phyloP scores from a whole-genome alignment of 192 early-diverging fungal genomes.

The Backusella luteola region DNA sequence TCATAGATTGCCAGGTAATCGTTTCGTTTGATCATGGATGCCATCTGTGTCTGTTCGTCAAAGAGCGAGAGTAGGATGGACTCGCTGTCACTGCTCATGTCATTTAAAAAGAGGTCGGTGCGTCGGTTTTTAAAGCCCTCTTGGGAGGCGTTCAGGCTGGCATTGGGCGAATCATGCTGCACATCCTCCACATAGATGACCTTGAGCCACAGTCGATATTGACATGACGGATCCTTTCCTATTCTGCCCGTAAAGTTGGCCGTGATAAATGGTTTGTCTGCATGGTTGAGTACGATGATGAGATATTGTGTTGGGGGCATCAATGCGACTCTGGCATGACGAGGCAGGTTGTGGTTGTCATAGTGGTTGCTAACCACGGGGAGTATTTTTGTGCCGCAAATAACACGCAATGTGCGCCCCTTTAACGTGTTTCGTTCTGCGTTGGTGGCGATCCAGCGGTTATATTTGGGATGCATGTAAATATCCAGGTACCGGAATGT shows the following conservation, averaged over 20 bases:
- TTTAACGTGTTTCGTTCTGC: not conserved
- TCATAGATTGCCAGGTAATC: slow-evolving; percentile 27
- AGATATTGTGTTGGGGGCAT: slow-evolving; percentile 13
- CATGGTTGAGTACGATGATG: not conserved
- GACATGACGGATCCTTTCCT: not conserved
- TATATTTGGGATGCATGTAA: slow-evolving; percentile 22
- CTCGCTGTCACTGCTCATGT: slow-evolving; percentile 6
- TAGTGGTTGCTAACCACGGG: not conserved
- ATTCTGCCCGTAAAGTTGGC: slow-evolving; percentile 11
- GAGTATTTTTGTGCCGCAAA: not conserved
- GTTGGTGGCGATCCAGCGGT: not conserved
- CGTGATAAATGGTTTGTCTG: slow-evolving; percentile 16
- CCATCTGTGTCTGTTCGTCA: slow-evolving; percentile 18
- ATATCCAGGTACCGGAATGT: not conserved
- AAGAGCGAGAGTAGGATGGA: slow-evolving; percentile 14
- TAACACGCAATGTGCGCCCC: not conserved
- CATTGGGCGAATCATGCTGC: slow-evolving; percentile 2
- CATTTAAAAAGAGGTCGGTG: slow-evolving; percentile 10
- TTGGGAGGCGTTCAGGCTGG: not conserved
- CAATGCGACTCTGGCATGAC: not conserved
- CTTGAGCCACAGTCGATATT: slow-evolving; percentile 16
- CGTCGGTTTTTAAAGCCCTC: not conserved
- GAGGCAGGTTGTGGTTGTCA: not conserved
- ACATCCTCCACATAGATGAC: slow-evolving; percentile 16
- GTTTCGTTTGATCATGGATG: slow-evolving; percentile 3